These are phyloP conservation scores for Glomus cerebriforme DNA, from an alignment of 192 early-diverging fungal genomes.

Conservation along the genomic window DNA sequence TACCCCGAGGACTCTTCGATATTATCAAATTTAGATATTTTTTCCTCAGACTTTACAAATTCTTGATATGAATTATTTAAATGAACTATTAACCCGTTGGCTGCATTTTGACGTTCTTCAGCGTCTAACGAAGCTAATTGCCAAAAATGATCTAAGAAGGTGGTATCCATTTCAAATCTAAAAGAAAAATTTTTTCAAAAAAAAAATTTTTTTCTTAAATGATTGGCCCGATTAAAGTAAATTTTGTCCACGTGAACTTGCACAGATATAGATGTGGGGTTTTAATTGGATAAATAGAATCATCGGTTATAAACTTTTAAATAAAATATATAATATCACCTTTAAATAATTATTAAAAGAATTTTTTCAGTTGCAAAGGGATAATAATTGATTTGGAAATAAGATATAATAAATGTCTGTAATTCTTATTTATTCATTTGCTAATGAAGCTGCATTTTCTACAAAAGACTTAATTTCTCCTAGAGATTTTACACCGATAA, in stretches of 20 bases:
- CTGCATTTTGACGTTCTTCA: constrained; percentile 7
- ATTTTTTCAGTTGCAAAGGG: too few relatives aligned
- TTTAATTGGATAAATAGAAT: too few relatives aligned
- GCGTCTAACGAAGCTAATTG: constrained; percentile 18
- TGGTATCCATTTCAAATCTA: background rate
- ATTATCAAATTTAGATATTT: background rate
- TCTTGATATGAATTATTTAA: constrained; percentile 6
- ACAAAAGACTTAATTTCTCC: constrained; percentile 61
- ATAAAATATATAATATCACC: too few relatives aligned
- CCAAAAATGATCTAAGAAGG: constrained; percentile 25
- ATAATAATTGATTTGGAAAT: too few relatives aligned
- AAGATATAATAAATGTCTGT: too few relatives aligned
- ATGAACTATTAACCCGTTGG: background rate
- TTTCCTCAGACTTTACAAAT: background rate
- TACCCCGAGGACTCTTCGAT: background rate
- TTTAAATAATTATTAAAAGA: too few relatives aligned
- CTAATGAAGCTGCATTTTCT: constrained; percentile 28
- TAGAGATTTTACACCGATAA: constrained; percentile 62
- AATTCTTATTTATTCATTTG: background rate
- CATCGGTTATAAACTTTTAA: too few relatives aligned
- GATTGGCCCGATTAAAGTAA: too few relatives aligned
- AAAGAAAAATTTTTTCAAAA: too few relatives aligned
- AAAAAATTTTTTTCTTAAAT: too few relatives aligned
- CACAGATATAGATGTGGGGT: too few relatives aligned
- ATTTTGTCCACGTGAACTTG: too few relatives aligned